Evolutionary conservation across 2,329 filamentous ascomycete genomes (phyloP).

Genomic region (Dothiorella sarmentorum): DNA sequence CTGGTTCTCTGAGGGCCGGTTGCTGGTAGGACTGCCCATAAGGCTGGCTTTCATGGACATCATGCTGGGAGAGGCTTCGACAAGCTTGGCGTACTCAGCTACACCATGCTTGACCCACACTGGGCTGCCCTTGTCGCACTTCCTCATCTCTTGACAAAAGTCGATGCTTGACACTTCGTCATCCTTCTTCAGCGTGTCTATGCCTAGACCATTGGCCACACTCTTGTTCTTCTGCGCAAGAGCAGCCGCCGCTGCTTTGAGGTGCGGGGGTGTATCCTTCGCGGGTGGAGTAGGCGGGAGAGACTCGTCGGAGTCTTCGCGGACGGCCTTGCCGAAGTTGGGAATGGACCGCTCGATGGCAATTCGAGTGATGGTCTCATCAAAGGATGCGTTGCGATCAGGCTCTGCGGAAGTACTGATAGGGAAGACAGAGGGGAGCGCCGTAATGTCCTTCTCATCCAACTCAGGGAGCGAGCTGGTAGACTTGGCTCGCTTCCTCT

Average conservation of each 20-base stretch:
- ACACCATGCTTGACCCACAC: conserved; percentile 19
- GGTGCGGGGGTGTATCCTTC: conserved; percentile 42
- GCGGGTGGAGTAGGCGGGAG: conserved; percentile 39
- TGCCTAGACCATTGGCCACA: neutral
- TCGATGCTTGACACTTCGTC: conserved; percentile 17
- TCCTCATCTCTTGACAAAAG: neutral
- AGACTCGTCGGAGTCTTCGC: conserved; percentile 20
- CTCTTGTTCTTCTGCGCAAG: neutral
- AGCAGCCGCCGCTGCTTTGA: neutral
- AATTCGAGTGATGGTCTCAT: neutral
- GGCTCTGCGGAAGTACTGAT: neutral
- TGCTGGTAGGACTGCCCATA: neutral
- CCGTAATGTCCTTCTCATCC: neutral
- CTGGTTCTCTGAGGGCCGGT: neutral
- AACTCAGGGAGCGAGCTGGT: conserved; percentile 1
- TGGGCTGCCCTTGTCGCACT: neutral
- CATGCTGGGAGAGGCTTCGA: conserved; percentile 23
- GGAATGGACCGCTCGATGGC: neutral
- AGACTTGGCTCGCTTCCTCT: neutral
- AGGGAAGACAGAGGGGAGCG: neutral
- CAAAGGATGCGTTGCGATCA: neutral
- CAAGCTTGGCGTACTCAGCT: conserved; percentile 30
- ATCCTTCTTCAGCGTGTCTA: neutral
- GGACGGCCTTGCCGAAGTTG: neutral
- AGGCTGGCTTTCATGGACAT: conserved; percentile 18